phyloP scores from a whole-genome alignment of 2,329 filamentous ascomycete species.

The Diplodia scrobiculata region DNA sequence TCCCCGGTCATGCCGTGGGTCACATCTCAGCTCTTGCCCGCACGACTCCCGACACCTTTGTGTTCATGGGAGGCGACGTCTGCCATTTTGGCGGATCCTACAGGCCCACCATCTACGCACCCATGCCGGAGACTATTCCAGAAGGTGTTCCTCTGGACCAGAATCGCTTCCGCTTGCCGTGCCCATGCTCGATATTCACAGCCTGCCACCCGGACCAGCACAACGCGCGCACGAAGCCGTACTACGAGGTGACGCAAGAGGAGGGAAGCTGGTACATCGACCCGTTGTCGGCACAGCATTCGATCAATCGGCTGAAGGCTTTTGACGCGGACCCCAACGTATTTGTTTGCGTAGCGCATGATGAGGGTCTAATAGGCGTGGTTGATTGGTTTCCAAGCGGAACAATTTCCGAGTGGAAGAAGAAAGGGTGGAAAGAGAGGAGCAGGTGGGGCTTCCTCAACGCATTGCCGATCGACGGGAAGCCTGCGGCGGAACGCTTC shows the following conservation, averaged over 20 bases:
- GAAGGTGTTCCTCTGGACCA: constrained; percentile 10
- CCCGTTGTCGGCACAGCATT: constrained; percentile 32
- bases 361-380: constrained; percentile 35
- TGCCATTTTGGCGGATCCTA: constrained; percentile 38
- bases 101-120: constrained; percentile 34
- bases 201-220: constrained; percentile 22
- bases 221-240: constrained; percentile 22
- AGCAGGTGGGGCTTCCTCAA: constrained; percentile 37
- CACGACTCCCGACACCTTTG: constrained; percentile 38
- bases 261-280: constrained; percentile 25
- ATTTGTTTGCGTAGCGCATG: constrained; percentile 39
- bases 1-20: constrained; percentile 56
- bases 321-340: constrained; percentile 36
- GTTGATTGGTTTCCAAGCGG: constrained; percentile 36
- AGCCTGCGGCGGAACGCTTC: constrained; percentile 10
- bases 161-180: constrained; percentile 14
- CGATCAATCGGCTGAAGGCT: constrained; percentile 33
- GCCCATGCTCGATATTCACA: constrained; percentile 27
- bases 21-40: constrained; percentile 56
- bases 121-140: constrained; percentile 25
- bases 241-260: constrained; percentile 4
- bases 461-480: constrained; percentile 35
- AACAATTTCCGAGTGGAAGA: constrained; percentile 36
- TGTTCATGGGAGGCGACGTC: constrained; percentile 38
- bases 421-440: constrained; percentile 35